A percentile compares a stretch with the other conserved stretches of the same genome.
phyloP scores from a whole-genome alignment of 495 filamentous ascomycete species.

The Penicillium salamii region DNA sequence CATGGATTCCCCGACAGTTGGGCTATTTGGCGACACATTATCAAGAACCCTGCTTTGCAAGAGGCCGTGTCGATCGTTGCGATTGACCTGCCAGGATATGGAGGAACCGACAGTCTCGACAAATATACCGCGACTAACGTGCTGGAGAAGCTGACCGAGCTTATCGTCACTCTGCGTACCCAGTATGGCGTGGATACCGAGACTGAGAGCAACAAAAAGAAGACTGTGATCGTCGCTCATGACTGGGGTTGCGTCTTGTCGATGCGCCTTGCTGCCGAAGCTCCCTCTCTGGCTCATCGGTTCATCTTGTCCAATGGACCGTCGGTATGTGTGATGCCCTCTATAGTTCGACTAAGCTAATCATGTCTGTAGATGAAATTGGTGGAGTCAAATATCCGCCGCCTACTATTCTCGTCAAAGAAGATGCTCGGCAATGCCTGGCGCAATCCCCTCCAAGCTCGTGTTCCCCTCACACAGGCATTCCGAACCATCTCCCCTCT shows the following conservation, averaged over 20 bases:
- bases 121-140: conserved; percentile 47
- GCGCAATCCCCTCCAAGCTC: conserved; percentile 37
- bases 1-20: conserved; percentile 61
- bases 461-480: conserved; percentile 39
- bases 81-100: conserved; percentile 55
- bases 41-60: conserved; percentile 30
- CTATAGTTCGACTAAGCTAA: background rate
- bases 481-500: conserved; percentile 37
- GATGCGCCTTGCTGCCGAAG: conserved; percentile 53
- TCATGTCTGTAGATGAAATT: conserved; percentile 26
- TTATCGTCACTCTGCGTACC: conserved; percentile 45
- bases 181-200: conserved; percentile 42
- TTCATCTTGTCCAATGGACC: conserved; percentile 51
- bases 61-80: conserved; percentile 41
- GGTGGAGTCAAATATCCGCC: conserved; percentile 29
- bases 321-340: conserved; percentile 37
- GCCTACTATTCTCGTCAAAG: conserved; percentile 32
- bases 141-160: conserved; percentile 48
- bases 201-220: conserved; percentile 24
- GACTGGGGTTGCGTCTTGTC: conserved; percentile 56
- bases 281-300: conserved; percentile 49
- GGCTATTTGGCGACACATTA: conserved; percentile 48
- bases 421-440: conserved; percentile 48
- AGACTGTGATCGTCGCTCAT: conserved; percentile 50
- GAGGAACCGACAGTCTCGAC: conserved; percentile 47